These are phyloP conservation scores for Gynochthodes officinalis DNA, from an alignment of 257 asterid genomes.

Conservation along the genomic window DNA sequence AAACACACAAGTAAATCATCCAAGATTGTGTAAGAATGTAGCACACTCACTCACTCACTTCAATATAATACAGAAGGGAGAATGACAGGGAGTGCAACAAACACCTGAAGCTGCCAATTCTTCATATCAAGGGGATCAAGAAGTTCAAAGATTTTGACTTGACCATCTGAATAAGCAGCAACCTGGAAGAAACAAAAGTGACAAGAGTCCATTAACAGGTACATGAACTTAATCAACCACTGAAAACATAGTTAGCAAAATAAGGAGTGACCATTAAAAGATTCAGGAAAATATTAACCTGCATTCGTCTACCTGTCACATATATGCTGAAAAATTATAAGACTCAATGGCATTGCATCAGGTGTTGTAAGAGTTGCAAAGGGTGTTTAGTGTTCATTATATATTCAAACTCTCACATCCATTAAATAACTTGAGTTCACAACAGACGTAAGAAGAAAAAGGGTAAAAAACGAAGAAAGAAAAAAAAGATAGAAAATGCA, in stretches of 20 bases:
- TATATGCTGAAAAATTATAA: neutral
- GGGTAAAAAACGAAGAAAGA: neutral
- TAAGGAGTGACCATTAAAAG: neutral
- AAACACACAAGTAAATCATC: neutral
- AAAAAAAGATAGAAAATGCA: neutral
- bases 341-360: neutral
- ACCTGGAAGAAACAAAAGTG: constrained; percentile 43
- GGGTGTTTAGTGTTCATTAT: neutral
- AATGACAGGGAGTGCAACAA: constrained; percentile 12
- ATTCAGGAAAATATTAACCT: neutral
- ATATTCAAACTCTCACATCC: neutral
- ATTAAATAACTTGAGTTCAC: neutral
- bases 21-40: neutral
- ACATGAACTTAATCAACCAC: neutral
- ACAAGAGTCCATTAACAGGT: neutral
- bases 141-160: constrained; percentile 70
- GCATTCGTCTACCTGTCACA: neutral
- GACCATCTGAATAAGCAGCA: constrained; percentile 85
- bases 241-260: too few species aligned
- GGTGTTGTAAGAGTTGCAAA: neutral
- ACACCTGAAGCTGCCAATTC: constrained; percentile 97
- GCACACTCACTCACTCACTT: neutral
- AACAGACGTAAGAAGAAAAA: neutral
- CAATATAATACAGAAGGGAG: neutral
- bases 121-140: constrained; percentile 76